Conservation (phyloP, 768 basidiomycete genomes). For the Tephrocybe rancida region DNA sequence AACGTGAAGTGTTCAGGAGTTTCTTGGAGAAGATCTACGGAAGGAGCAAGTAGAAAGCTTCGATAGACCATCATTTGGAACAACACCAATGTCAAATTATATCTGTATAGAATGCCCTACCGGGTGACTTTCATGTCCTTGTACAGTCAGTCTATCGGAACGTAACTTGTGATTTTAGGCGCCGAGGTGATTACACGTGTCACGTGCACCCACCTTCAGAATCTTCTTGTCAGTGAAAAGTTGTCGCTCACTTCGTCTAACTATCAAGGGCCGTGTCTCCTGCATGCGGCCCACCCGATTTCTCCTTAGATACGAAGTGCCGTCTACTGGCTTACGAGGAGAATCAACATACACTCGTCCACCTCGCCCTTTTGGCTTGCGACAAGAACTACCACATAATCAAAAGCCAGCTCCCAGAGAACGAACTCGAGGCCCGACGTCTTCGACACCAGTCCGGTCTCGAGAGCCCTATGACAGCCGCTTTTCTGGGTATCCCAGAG, state of each 20-base stretch:
- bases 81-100: neutral
- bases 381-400: too few species aligned
- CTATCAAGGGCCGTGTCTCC: neutral
- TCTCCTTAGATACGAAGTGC: neutral
- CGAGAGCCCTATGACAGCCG: too few species aligned
- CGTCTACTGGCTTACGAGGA: neutral
- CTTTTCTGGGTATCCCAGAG: too few species aligned
- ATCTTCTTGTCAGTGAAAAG: neutral
- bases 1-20: slow-evolving; percentile 73
- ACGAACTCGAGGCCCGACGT: too few species aligned
- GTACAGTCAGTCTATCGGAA: too few species aligned
- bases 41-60: slow-evolving; percentile 51
- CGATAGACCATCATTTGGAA: neutral
- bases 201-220: neutral
- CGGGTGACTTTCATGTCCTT: too few species aligned
- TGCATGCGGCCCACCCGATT: neutral
- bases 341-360: too few species aligned
- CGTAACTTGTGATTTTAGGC: neutral
- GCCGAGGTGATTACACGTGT: too few species aligned
- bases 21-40: slow-evolving; percentile 89
- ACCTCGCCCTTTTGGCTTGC: too few species aligned
- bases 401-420: too few species aligned
- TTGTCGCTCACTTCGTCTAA: neutral
- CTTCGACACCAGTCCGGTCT: too few species aligned
- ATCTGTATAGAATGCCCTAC: too few species aligned